Conservation (phyloP, 208 protist species). For the Acanthamoeba lenticulata region DNA sequence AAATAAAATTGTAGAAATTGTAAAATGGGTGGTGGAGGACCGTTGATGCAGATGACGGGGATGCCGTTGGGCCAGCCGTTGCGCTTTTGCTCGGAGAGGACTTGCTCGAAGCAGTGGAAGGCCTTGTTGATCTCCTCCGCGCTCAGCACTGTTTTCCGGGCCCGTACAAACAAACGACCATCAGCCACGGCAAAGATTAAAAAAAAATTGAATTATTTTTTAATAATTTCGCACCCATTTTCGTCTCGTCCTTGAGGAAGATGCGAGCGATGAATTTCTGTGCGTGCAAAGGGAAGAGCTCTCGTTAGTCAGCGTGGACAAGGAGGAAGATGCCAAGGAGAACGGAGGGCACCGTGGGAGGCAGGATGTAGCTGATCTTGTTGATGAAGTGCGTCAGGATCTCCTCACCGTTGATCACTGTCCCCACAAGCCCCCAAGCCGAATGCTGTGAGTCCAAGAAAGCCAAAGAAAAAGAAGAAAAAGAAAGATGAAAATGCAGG, state of each 20-base stretch:
- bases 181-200: not conserved
- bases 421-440: not conserved
- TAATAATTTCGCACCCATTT: not conserved
- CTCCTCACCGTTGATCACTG: constrained; percentile 41
- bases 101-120: constrained; percentile 39
- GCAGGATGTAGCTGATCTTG: constrained; percentile 45
- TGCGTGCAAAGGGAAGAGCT: too few species aligned
- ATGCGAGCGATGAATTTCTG: constrained; percentile 47
- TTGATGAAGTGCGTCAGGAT: constrained; percentile 28
- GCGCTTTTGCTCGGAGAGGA: constrained; percentile 15
- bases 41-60: constrained; percentile 53
- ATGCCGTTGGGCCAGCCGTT: constrained; percentile 54
- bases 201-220: not conserved
- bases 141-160: not conserved
- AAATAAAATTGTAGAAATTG: too few species aligned
- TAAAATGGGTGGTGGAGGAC: not conserved
- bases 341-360: not conserved
- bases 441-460: not conserved
- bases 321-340: not conserved
- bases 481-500: not conserved
- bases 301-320: not conserved
- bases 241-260: constrained; percentile 22
- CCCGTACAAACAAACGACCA: not conserved
- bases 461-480: not conserved
- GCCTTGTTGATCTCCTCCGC: constrained; percentile 53